Conservation (phyloP, 2,329 filamentous ascomycete genomes). For the Aspergillus melleus region DNA sequence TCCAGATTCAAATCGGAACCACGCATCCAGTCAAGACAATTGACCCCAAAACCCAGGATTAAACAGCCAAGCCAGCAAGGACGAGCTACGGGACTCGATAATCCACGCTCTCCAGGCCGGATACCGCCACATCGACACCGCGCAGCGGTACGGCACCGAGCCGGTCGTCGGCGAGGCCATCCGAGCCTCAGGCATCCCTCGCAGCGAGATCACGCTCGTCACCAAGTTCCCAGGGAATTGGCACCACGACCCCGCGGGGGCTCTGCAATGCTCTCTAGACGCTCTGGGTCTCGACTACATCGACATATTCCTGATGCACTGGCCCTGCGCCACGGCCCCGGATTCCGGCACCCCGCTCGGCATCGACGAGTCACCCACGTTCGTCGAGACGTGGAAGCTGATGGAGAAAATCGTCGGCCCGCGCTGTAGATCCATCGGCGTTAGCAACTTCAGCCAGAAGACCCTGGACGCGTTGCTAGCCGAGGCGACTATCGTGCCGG, state of each 20-base stretch:
- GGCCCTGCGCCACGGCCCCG: slow-evolving; percentile 15
- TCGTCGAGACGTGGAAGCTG: slow-evolving; percentile 27
- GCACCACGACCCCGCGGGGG: slow-evolving; percentile 30
- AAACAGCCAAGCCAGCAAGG: too few relatives aligned
- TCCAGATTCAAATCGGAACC: too few relatives aligned
- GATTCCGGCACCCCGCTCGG: background rate
- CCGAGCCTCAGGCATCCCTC: slow-evolving; percentile 33
- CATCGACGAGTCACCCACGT: slow-evolving; percentile 6
- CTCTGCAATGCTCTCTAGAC: slow-evolving; percentile 29
- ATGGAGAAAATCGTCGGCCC: slow-evolving; percentile 30
- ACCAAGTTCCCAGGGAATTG: slow-evolving; percentile 35
- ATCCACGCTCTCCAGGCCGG: background rate
- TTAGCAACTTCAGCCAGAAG: slow-evolving; percentile 35
- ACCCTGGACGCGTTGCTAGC: slow-evolving; percentile 28
- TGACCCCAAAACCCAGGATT: too few relatives aligned
- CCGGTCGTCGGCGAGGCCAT: slow-evolving; percentile 28
- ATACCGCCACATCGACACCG: background rate
- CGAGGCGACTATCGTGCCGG: slow-evolving; percentile 26
- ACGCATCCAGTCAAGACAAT: too few relatives aligned
- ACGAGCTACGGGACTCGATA: too few relatives aligned
- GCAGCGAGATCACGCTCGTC: slow-evolving; percentile 34
- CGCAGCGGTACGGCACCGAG: background rate
- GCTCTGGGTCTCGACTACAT: slow-evolving; percentile 33
- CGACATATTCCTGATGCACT: slow-evolving; percentile 33
- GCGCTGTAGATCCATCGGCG: slow-evolving; percentile 26